Evolutionary conservation across 208 protist genomes (phyloP), one percentile per base, ranked within the genome.

Genomic region (Trypanosomatidae sp.): DNA sequence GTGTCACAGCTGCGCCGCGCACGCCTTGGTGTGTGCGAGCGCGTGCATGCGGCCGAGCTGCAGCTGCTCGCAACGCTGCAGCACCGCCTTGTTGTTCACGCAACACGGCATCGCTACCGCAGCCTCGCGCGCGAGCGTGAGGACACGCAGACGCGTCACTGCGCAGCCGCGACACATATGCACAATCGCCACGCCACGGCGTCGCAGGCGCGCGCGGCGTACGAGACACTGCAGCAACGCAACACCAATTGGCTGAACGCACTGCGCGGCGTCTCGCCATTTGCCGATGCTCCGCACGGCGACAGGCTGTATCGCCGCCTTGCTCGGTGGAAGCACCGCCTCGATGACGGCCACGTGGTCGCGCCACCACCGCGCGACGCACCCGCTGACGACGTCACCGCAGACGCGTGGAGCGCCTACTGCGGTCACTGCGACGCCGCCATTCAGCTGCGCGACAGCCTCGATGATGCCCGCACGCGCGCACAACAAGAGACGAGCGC

Each of bases 241-340:
- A n/a, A n/a, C n/a, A n/a, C n/a, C n/a, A n/a, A n/a, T n/a, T n/a
- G n/a, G n/a, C n/a, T n/a, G n/a, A n/a, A n/a, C n/a, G n/a, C n/a
- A n/a, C n/a, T n/a, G n/a, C n/a, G n/a, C n/a, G n/a, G n/a, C n/a
- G n/a, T n/a, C 10, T 28, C 53, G n/a, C 85, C 85, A 2, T 94
- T 94, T 55, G 43, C 43, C 25, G 81, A 83, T 38, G 37, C 27
- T 4, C 54, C 56, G 10, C 54, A 56, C 22, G 75, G 74, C 0
- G 85, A 90, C 33, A 77, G 60, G 50, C 46, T 94, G 35, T 63
- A 78, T 38, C 71, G 74, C 39, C 75, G 79, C 43, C 75, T 89
- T 45, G 61, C 48, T 5, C 62, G 69, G n/a, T 85, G 72, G 75
- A 66, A 66, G 40, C 59, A 50, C 27, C 75, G 71, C 47, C 76